phyloP scores from a whole-genome alignment of 2,329 filamentous ascomycete genomes.

The Trichoderma asperellum region DNA sequence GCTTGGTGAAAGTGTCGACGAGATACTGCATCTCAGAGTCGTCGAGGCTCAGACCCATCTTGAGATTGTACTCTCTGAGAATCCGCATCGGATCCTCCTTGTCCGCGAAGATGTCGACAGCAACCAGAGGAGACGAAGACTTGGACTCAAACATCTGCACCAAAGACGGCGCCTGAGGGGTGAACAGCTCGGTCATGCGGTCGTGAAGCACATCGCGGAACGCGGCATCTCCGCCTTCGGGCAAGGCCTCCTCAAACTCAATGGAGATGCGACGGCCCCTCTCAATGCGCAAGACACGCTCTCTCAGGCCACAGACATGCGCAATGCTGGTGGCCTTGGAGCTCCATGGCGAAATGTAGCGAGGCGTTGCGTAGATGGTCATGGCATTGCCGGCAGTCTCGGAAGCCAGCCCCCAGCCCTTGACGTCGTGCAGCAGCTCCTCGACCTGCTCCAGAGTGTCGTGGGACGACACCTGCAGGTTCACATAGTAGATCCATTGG shows the following conservation, averaged over 20 bases:
- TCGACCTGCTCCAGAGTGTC: slow-evolving; percentile 51
- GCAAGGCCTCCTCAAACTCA: slow-evolving; percentile 56
- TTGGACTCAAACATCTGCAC: slow-evolving; percentile 77
- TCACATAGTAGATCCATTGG: slow-evolving; percentile 69
- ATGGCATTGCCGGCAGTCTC: slow-evolving; percentile 51
- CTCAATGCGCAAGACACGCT: slow-evolving; percentile 76
- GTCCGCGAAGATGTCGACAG: slow-evolving; percentile 73
- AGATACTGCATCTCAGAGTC: slow-evolving; percentile 90
- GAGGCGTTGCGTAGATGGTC: slow-evolving; percentile 75
- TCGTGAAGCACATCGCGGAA: slow-evolving; percentile 80
- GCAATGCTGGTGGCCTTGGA: slow-evolving; percentile 94
- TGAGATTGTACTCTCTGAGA: slow-evolving; percentile 80
- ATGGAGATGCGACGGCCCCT: slow-evolving; percentile 79
- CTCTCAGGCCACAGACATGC: slow-evolving; percentile 81
- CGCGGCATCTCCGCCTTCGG: slow-evolving; percentile 52
- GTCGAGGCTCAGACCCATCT: slow-evolving; percentile 84
- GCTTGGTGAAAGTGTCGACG: slow-evolving; percentile 59
- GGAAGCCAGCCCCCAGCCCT: slow-evolving; percentile 36
- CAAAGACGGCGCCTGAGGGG: slow-evolving; percentile 67
- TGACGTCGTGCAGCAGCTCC: slow-evolving; percentile 51
- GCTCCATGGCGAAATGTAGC: slow-evolving; percentile 95
- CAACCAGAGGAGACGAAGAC: slow-evolving; percentile 64
- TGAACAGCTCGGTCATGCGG: slow-evolving; percentile 91
- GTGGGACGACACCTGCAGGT: slow-evolving; percentile 55
- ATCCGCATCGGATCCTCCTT: slow-evolving; percentile 68